phyloP scores from a whole-genome alignment of 2,329 filamentous ascomycete species.

The Talaromyces sp. region DNA sequence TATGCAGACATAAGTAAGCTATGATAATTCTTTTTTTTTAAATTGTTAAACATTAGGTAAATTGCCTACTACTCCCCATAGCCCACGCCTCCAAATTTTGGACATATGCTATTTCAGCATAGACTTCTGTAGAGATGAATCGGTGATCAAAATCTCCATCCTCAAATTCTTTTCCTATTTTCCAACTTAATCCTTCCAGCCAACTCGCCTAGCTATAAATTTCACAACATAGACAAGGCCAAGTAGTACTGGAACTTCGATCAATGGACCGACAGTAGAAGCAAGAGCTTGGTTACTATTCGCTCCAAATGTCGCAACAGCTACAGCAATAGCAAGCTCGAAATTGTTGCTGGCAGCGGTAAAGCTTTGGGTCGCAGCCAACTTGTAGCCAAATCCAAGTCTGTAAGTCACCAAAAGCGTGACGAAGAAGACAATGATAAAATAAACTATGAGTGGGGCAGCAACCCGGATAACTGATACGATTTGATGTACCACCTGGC shows the following conservation, averaged over 20 bases:
- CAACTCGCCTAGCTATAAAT: conserved; percentile 29
- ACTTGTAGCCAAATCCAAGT: conserved; percentile 73
- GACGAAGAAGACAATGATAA: conserved; percentile 70
- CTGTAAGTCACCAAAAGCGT: conserved; percentile 65
- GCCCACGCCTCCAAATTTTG: too few species aligned
- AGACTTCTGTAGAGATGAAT: too few species aligned
- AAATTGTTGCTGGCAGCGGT: conserved; percentile 93
- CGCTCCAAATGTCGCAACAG: conserved; percentile 76
- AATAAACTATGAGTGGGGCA: conserved; percentile 81
- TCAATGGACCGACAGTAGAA: conserved; percentile 78
- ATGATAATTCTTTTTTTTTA: too few species aligned
- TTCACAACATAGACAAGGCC: conserved; percentile 73
- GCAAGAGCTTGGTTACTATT: conserved; percentile 80
- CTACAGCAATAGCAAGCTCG: conserved; percentile 86
- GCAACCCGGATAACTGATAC: conserved; percentile 79
- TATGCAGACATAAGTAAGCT: too few species aligned
- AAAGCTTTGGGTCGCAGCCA: conserved; percentile 78
- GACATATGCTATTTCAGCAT: too few species aligned
- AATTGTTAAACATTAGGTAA: too few species aligned
- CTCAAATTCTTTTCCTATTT: background rate
- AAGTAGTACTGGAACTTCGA: conserved; percentile 82
- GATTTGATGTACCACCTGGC: conserved; percentile 77
- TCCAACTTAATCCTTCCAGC: conserved; percentile 13
- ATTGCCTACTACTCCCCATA: too few species aligned
- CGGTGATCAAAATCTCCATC: too few species aligned